Evolutionary conservation across 2,329 filamentous ascomycete genomes (phyloP).

Genomic region (Cyphellophora attinorum): DNA sequence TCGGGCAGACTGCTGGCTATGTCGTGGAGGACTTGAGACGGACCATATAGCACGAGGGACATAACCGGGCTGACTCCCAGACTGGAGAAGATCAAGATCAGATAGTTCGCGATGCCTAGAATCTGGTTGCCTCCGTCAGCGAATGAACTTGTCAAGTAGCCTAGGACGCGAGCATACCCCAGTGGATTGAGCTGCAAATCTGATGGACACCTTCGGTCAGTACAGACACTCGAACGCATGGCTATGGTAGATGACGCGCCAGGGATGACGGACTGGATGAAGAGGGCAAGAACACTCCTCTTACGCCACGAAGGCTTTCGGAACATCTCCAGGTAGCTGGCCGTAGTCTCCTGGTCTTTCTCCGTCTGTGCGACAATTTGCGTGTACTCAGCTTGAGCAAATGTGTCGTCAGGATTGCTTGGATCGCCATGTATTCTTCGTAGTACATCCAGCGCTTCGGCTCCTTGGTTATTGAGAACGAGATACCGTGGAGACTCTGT

Average conservation of each 20-base stretch:
- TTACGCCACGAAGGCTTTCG: slow-evolving; percentile 5
- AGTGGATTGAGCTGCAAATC: slow-evolving; percentile 22
- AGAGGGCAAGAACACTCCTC: slow-evolving; percentile 4
- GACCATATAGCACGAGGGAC: slow-evolving; percentile 32
- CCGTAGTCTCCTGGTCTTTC: slow-evolving; percentile 4
- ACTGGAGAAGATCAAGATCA: slow-evolving; percentile 26
- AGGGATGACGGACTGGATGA: too few relatives aligned
- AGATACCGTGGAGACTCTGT: slow-evolving; percentile 9
- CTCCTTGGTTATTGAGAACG: slow-evolving; percentile 3
- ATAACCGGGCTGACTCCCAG: slow-evolving; percentile 28
- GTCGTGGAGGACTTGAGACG: slow-evolving; percentile 1
- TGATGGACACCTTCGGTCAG: too few relatives aligned
- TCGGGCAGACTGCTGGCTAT: too few relatives aligned
- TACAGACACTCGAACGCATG: too few relatives aligned
- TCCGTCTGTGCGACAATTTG: slow-evolving; percentile 7
- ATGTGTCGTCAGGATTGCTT: background rate
- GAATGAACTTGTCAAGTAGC: too few relatives aligned
- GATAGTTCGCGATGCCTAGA: slow-evolving; percentile 28
- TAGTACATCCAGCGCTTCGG: slow-evolving; percentile 6
- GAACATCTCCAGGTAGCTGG: slow-evolving; percentile 9
- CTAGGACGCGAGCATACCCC: too few relatives aligned
- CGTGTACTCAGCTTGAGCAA: slow-evolving; percentile 3
- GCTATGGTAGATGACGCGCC: too few relatives aligned
- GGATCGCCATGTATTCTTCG: slow-evolving; percentile 8
- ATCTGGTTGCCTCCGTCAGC: too few relatives aligned